Evolutionary conservation across 2,329 filamentous ascomycete genomes (phyloP), one percentile per base, ranked within the genome.

Genomic region (Stachybotrys echinatus): DNA sequence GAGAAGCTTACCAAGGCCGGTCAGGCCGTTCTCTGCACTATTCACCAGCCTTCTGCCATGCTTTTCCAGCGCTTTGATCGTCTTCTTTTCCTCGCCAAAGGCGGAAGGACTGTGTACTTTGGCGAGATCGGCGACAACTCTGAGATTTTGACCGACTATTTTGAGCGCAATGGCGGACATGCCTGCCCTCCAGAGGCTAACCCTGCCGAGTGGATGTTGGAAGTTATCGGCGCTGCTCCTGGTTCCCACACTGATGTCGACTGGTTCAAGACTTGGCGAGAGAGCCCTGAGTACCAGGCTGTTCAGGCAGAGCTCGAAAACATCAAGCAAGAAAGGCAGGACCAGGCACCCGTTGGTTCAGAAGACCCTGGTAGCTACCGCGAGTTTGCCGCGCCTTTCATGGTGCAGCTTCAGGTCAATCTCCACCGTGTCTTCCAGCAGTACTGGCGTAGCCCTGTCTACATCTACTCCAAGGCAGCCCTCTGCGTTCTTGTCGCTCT

Each of bases 161-260:
- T 90, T 54, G 79, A 82, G 55, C 62, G 66, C 12, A 81, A 87
- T 52, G 85, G 83, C 17, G 81, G 76, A 2, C 69, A 74, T 0
- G 65, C 72, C 23, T 82, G 81, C 43, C 69, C 72, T 1, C 54
- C 69, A 2, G 76, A 76, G 3, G 80, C 79, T 17, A 87, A 87
- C 54, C 84, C 84, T 2, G 84, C 84, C 0, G 84, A 88, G 63
- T 86, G 80, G 72, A 87, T 88, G 81, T 72, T 88, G 5, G 61
- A 72, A 38, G 67, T 68, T 38, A 65, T 67, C 27, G 61, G 63
- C 0, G 65, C 60, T 17, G 75, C 83, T 50, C 74, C 79, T 27
- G 72, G 75, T 14, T 74, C 74, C 14, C 82, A 65, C 5, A 64
- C 64, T 0, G 61, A 68, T 5, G 53, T 65, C 1, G 71, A 78